A percentile compares a stretch with the other conserved stretches of the same genome.
Evolutionary conservation across 1,139 yeast genomes (phyloP).

Genomic region (Yamadazyma jaroonii): DNA sequence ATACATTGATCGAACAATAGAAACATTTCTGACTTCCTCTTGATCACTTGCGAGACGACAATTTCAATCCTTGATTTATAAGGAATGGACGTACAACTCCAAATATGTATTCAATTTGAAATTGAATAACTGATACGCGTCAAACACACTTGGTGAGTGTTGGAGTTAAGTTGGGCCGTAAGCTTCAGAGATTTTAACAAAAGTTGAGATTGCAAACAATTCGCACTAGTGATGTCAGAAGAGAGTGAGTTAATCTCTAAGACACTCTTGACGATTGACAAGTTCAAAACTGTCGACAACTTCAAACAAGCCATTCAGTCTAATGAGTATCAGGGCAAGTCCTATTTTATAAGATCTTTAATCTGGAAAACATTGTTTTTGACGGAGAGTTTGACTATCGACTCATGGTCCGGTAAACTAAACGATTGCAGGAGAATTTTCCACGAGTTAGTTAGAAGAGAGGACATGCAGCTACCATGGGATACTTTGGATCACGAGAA

Average conservation of each 20-base stretch:
- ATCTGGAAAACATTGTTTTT: conserved; percentile 41
- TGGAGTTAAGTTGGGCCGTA: too few relatives aligned
- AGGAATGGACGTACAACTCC: too few relatives aligned
- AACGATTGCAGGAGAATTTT: conserved; percentile 33
- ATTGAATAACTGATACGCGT: too few relatives aligned
- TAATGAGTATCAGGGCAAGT: conserved; percentile 26
- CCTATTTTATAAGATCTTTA: conserved; percentile 30
- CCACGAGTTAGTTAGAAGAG: conserved; percentile 30
- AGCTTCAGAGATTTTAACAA: too few relatives aligned
- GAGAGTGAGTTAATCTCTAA: conserved; percentile 40
- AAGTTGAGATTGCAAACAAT: neutral
- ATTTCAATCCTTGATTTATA: too few relatives aligned
- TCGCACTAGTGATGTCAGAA: conserved; percentile 1
- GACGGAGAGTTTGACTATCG: conserved; percentile 37
- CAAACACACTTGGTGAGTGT: too few relatives aligned
- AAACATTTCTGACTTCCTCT: too few relatives aligned
- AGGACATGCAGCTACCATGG: conserved; percentile 43
- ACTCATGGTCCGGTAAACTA: conserved; percentile 31
- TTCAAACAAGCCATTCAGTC: conserved; percentile 33
- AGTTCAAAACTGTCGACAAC: conserved; percentile 28
- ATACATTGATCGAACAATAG: too few relatives aligned
- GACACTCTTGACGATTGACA: conserved; percentile 37
- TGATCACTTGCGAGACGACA: too few relatives aligned
- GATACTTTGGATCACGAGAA: conserved; percentile 29
- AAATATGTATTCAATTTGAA: too few relatives aligned